Conservation (phyloP, 768 basidiomycete genomes). For the Mycena venus region DNA sequence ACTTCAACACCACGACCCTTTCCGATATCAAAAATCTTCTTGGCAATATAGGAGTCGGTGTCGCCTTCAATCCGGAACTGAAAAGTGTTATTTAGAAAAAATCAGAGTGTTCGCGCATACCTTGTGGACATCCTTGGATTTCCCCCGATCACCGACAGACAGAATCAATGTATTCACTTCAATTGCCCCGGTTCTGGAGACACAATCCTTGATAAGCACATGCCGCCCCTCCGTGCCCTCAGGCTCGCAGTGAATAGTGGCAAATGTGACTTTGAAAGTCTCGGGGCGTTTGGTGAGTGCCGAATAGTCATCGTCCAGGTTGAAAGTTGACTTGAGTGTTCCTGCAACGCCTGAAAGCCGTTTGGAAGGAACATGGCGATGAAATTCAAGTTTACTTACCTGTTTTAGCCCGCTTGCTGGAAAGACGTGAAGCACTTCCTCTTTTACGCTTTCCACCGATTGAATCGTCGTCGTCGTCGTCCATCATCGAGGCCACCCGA, state of each 20-base stretch:
- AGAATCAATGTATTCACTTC: background rate
- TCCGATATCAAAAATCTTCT: background rate
- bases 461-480: background rate
- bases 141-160: conserved; percentile 7
- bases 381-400: background rate
- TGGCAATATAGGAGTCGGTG: background rate
- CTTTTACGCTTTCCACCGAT: background rate
- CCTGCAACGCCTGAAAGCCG: background rate
- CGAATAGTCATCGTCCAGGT: background rate
- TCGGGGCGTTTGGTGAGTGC: background rate
- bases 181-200: background rate
- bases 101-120: background rate
- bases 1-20: background rate
- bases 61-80: background rate
- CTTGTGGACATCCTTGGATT: conserved; percentile 11
- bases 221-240: background rate
- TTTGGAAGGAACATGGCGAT: background rate
- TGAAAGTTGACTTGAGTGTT: background rate
- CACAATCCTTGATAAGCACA: background rate
- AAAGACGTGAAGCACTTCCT: background rate
- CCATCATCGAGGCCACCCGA: background rate
- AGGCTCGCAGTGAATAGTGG: background rate
- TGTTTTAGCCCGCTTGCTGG: background rate
- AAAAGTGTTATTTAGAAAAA: background rate
- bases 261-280: background rate